Evolutionary conservation across 129 eudicot genomes (phyloP).

Genomic region (Helianthus tuberosus): DNA sequence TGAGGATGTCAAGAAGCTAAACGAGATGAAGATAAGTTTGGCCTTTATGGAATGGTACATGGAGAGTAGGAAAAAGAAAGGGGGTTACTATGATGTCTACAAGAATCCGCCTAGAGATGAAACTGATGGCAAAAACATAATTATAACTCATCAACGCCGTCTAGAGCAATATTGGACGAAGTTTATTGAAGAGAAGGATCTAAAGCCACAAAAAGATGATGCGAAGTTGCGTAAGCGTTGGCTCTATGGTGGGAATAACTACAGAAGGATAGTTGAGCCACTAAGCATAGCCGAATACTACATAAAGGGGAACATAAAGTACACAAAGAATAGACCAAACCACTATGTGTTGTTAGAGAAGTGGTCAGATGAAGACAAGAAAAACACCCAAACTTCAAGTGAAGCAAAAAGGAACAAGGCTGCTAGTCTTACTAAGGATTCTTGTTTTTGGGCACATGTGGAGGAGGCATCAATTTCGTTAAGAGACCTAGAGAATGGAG

Average conservation of each 20-base stretch:
- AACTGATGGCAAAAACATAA: neutral
- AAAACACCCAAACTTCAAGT: conserved; percentile 3
- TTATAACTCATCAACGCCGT: neutral
- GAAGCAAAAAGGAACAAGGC: conserved; percentile 18
- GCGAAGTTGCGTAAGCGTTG: conserved; percentile 29
- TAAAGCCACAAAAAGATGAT: conserved; percentile 49
- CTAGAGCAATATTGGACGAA: conserved; percentile 45
- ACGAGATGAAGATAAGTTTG: conserved; percentile 40
- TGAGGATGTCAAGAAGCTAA: conserved; percentile 39
- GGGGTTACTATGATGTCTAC: conserved; percentile 51
- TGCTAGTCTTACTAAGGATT: conserved; percentile 41
- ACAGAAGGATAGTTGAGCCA: conserved; percentile 58
- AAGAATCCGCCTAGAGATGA: conserved; percentile 18
- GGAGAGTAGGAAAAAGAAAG: conserved; percentile 4
- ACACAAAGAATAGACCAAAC: conserved; percentile 17
- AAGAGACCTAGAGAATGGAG: conserved; percentile 19
- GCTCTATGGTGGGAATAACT: conserved; percentile 52
- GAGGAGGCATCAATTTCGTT: conserved; percentile 49
- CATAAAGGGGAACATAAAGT: conserved; percentile 25
- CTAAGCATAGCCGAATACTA: conserved; percentile 52
- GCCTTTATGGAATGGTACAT: conserved; percentile 58
- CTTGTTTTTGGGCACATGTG: conserved; percentile 57
- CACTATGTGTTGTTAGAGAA: conserved; percentile 45
- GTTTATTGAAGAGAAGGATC: conserved; percentile 22
- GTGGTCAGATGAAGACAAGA: conserved; percentile 40